Evolutionary conservation across 345 rosid genomes (phyloP), one percentile per base, ranked within the genome.

Genomic region (Nasturtium officinale): DNA sequence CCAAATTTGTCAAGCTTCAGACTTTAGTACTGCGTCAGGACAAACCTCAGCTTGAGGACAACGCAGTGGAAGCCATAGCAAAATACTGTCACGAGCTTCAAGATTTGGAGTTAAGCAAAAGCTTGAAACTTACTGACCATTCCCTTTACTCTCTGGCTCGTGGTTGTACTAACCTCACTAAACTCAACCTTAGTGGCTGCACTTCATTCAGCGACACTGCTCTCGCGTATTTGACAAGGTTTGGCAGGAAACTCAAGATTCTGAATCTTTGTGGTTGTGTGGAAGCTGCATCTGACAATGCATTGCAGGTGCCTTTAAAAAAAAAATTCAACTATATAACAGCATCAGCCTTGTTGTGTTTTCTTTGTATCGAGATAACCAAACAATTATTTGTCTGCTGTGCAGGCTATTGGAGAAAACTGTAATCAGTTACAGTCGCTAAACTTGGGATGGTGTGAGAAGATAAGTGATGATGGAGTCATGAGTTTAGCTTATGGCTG

Each of bases 181-280:
- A 83, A 72, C 97, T 95, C 80, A 95, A 88, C 84, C 89, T 95
- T 64, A 95, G 99, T 15, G 97, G 96, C 23, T 91, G 97, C 81
- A 85, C 86, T 7, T 75, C 93, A 3, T 91, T 91, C 77, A 88
- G 84, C 33, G 96, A 86, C 71, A 76, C 23, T 71, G 90, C 81
- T 72, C 82, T 94, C 0, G 90, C 59, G 46, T 78, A 85, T 45
- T 81, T 91, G 76, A 83, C 91, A 11, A 70, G 69, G 12, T 81
- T 82, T 78, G 89, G 93, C 68, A 68, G 51, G 67, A 88, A 89
- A 38, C 78, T 94, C 33, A 94, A 86, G 72, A 71, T 78, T 67
- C 77, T 94, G 25, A 91, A 94, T 81, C 93, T 94, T n/a, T 94
- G 99, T 83, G 99, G 99, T 20, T 94, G 99, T 50, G 96, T 87